Evolutionary conservation across 352 stramenopile genomes (phyloP).

Genomic region (Thraustochytrium striatum): DNA sequence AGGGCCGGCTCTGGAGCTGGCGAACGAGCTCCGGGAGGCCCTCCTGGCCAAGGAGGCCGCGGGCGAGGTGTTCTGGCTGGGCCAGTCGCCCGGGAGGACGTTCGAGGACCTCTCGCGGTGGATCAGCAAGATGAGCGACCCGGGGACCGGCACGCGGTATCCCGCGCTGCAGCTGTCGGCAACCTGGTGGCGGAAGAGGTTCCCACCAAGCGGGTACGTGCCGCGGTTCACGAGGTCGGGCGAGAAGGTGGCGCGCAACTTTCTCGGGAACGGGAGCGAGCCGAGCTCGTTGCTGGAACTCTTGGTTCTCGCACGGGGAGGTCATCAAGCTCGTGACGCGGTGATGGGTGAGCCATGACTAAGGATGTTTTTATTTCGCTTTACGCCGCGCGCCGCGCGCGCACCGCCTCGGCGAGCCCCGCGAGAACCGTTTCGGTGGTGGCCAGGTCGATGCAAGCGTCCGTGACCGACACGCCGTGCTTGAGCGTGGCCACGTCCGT

Average conservation of each 20-base stretch:
- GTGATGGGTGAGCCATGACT: not conserved
- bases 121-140: not conserved
- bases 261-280: not conserved
- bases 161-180: not conserved
- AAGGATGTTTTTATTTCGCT: not conserved
- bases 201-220: not conserved
- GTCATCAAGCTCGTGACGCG: not conserved
- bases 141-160: not conserved
- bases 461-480: constrained; percentile 77
- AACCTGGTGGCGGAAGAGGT: not conserved
- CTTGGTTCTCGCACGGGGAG: not conserved
- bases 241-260: not conserved
- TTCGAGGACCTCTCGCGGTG: not conserved
- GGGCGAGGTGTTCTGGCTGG: no score
- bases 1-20: no score
- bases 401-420: constrained; percentile 34
- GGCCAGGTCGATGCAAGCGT: constrained; percentile 75
- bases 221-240: not conserved
- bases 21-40: no score
- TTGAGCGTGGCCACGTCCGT: constrained; percentile 60
- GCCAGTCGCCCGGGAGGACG: not conserved
- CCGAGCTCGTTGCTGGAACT: not conserved
- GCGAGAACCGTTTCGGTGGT: constrained; percentile 61
- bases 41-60: no score
- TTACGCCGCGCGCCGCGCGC: constrained; percentile 13